Evolutionary conservation across 1,139 yeast genomes (phyloP).

Genomic region (Yamadazyma aaseri): DNA sequence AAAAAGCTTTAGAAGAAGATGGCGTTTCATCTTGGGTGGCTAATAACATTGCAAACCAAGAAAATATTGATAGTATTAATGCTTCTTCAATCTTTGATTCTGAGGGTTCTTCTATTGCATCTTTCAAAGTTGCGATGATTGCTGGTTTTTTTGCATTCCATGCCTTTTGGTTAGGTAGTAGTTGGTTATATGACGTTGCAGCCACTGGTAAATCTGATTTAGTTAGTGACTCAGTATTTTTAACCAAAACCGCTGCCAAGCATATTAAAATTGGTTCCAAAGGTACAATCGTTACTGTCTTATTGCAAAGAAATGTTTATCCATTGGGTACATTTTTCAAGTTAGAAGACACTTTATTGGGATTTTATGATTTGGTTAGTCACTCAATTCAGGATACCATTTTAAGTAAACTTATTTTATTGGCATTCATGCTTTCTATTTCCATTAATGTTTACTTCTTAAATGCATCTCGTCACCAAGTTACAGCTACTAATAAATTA

Average conservation of each 20-base stretch:
- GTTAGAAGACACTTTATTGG: slow-evolving; percentile 61
- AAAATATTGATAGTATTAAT: slow-evolving; percentile 44
- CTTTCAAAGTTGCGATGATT: slow-evolving; percentile 66
- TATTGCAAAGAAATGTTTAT: slow-evolving; percentile 66
- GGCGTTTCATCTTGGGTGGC: slow-evolving; percentile 79
- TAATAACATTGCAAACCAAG: slow-evolving; percentile 53
- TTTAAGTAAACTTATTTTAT: slow-evolving; percentile 73
- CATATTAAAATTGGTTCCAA: slow-evolving; percentile 41
- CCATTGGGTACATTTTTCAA: slow-evolving; percentile 65
- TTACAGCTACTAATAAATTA: slow-evolving; percentile 42
- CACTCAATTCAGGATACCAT: slow-evolving; percentile 79
- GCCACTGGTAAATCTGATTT: slow-evolving; percentile 14
- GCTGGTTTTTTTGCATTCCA: slow-evolving; percentile 71
- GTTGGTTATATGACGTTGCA: slow-evolving; percentile 60
- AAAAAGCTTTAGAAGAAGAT: slow-evolving; percentile 88
- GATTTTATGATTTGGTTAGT: slow-evolving; percentile 57
- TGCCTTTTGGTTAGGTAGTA: slow-evolving; percentile 70
- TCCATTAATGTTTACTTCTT: slow-evolving; percentile 81
- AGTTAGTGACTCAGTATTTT: slow-evolving; percentile 12
- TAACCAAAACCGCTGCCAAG: slow-evolving; percentile 42
- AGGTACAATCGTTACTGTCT: slow-evolving; percentile 65
- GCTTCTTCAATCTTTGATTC: slow-evolving; percentile 25
- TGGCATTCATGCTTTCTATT: slow-evolving; percentile 73
- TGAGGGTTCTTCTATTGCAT: slow-evolving; percentile 43
- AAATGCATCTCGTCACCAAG: slow-evolving; percentile 68